phyloP scores from a whole-genome alignment of 768 basidiomycete genomes.

The Xanthoconium purpureum region DNA sequence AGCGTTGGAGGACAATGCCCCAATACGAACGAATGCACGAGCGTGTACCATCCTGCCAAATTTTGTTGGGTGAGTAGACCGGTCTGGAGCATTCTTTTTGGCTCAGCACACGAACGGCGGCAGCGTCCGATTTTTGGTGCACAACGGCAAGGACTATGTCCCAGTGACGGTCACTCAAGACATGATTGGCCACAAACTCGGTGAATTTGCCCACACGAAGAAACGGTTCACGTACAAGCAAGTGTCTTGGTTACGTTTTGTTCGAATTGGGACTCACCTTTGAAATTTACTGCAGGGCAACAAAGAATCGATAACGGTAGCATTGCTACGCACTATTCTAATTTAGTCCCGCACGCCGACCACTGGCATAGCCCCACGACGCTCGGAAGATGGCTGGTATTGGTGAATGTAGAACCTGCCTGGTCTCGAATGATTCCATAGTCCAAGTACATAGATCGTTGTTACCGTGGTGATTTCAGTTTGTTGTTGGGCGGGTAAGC shows the following conservation, averaged over 20 bases:
- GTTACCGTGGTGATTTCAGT: conserved; percentile 32
- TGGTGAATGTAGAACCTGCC: not conserved
- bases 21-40: conserved; percentile 85
- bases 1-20: conserved; percentile 74
- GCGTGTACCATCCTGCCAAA: conserved; percentile 92
- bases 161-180: conserved; percentile 89
- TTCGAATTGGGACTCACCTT: not conserved
- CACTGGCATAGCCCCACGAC: not conserved
- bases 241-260: conserved; percentile 32
- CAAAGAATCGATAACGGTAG: conserved; percentile 36
- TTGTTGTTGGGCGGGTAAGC: conserved; percentile 25
- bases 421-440: not conserved
- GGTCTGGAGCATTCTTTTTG: not conserved
- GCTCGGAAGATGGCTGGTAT: not conserved
- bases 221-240: conserved; percentile 85
- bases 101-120: not conserved
- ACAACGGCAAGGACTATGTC: conserved; percentile 89
- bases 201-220: conserved; percentile 90
- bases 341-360: not conserved
- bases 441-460: conserved; percentile 1
- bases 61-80: conserved; percentile 78
- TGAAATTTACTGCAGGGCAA: conserved; percentile 28
- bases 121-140: conserved; percentile 86
- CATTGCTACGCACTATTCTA: not conserved
- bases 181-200: conserved; percentile 98